Conservation (phyloP, 805 yeast genomes). For the Suhomyces vadensis region DNA sequence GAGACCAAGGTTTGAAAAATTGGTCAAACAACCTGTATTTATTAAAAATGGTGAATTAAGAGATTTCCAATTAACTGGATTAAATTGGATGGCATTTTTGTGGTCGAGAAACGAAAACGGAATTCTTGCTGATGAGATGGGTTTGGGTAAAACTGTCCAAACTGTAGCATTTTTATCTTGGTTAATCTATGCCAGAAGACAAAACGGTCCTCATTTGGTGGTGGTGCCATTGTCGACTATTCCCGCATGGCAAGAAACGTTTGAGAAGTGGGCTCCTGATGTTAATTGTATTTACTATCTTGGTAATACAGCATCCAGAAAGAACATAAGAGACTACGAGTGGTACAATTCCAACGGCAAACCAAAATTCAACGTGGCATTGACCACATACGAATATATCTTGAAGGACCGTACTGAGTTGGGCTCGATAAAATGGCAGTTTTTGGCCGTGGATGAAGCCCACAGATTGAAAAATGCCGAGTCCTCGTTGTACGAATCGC, state of each 20-base stretch:
- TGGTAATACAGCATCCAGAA: conserved; percentile 88
- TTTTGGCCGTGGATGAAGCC: conserved; percentile 97
- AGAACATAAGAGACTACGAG: conserved; percentile 80
- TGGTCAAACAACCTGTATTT: conserved; percentile 82
- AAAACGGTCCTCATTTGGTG: conserved; percentile 94
- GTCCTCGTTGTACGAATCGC: conserved; percentile 86
- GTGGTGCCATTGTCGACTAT: conserved; percentile 96
- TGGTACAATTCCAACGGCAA: conserved; percentile 67
- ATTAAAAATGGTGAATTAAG: conserved; percentile 89
- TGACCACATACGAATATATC: conserved; percentile 96
- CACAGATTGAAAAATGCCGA: conserved; percentile 95
- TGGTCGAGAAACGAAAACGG: conserved; percentile 99
- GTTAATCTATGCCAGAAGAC: conserved; percentile 93
- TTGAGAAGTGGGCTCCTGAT: conserved; percentile 97
- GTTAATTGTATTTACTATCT: conserved; percentile 87
- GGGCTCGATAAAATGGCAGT: conserved; percentile 90
- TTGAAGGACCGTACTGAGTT: conserved; percentile 82
- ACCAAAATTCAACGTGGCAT: conserved; percentile 84
- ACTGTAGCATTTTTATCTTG: conserved; percentile 93
- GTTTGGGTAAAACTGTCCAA: conserved; percentile 96
- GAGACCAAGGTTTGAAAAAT: conserved; percentile 88
- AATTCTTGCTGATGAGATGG: conserved; percentile 98
- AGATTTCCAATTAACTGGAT: conserved; percentile 96
- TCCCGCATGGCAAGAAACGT: conserved; percentile 99
- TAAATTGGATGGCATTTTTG: conserved; percentile 98